phyloP scores from a whole-genome alignment of 257 asterid species.

The Ehretia macrophylla region DNA sequence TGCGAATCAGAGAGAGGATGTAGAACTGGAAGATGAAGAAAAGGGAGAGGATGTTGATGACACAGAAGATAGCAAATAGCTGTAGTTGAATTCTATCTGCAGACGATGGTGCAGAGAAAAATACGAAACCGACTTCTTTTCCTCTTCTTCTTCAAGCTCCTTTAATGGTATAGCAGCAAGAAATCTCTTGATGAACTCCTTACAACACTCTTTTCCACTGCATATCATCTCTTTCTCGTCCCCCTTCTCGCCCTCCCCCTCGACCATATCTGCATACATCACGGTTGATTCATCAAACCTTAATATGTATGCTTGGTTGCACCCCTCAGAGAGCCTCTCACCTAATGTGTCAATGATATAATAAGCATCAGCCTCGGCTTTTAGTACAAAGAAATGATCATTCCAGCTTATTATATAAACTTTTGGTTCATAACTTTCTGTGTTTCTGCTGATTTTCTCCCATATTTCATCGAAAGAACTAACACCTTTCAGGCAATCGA shows the following conservation, averaged over 20 bases:
- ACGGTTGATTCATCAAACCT: slow-evolving; percentile 45
- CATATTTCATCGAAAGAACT: slow-evolving; percentile 70
- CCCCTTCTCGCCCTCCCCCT: slow-evolving; percentile 2
- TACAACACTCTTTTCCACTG: slow-evolving; percentile 65
- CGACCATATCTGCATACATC: slow-evolving; percentile 13
- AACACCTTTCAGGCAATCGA: slow-evolving; percentile 50
- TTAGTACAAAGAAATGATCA: slow-evolving; percentile 73
- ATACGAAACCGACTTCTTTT: slow-evolving; percentile 41
- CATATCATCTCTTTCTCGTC: slow-evolving; percentile 31
- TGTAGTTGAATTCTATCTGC: slow-evolving; percentile 72
- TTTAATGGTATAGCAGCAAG: slow-evolving; percentile 56
- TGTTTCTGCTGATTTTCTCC: slow-evolving; percentile 32
- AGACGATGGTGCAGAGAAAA: slow-evolving; percentile 49
- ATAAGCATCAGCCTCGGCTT: slow-evolving; percentile 42
- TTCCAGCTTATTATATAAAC: slow-evolving; percentile 76
- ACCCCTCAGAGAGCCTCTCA: slow-evolving; percentile 63
- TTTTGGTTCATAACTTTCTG: slow-evolving; percentile 23
- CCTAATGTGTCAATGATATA: slow-evolving; percentile 71
- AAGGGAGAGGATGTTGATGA: slow-evolving; percentile 52
- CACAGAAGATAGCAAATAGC: slow-evolving; percentile 26
- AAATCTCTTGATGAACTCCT: slow-evolving; percentile 62
- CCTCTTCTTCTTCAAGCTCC: slow-evolving; percentile 62
- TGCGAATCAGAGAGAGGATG: slow-evolving; percentile 30
- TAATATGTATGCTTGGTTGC: slow-evolving; percentile 54
- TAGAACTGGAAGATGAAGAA: slow-evolving; percentile 39